Base-by-base conservation (phyloP, 441 rosid species). In the Jatropha podagrica region DNA sequence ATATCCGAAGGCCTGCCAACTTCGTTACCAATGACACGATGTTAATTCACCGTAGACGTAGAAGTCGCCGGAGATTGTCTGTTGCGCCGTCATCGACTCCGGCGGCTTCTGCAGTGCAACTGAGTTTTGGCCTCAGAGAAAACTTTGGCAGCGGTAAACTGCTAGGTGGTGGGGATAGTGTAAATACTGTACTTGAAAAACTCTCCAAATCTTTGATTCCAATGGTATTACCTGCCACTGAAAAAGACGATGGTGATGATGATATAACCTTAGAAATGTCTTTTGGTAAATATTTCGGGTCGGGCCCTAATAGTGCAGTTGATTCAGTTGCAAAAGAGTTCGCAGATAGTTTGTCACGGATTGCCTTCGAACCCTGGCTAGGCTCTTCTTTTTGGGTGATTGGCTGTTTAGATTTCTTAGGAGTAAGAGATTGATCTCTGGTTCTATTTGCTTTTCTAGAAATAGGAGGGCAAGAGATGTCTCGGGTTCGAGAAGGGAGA, bases 131-230 rank as follows among this genome's bases (percentile, higher is more conserved):
- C 83, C 87, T 87, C 66, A 88, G 76, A 2, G 89, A 83, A 75
- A 95, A 93, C 84, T 77, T 91, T 3, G 99, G 99, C 88, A 95
- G 82, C 20, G 99, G 99, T 83, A 95, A 81, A 86, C 98, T 89
- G 85, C 99, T 90, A 9, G 98, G 96, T 0, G 89, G 98, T 7
- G 99, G 99, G 74, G 97, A 88, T 49, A 84, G 81, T 60, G 84
- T 81, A 79, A 81, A 89, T 80, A 82, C 80, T 59, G 85, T 85
- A 77, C 81, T 87, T 5, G 88, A 81, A 74, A 87, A 80, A 74
- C 42, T 77, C 23, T 83, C 86, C 46, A 62, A 51, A 73, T 83
- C 80, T 46, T 69, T 20, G 40, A 14, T 18, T n/a, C 18, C 10
- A 37, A 32, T 26, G 37, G 26, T n/a, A 52, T 17, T 52, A 63